phyloP scores from a whole-genome alignment of 495 filamentous ascomycete genomes.

The Cairneyella variabilis region DNA sequence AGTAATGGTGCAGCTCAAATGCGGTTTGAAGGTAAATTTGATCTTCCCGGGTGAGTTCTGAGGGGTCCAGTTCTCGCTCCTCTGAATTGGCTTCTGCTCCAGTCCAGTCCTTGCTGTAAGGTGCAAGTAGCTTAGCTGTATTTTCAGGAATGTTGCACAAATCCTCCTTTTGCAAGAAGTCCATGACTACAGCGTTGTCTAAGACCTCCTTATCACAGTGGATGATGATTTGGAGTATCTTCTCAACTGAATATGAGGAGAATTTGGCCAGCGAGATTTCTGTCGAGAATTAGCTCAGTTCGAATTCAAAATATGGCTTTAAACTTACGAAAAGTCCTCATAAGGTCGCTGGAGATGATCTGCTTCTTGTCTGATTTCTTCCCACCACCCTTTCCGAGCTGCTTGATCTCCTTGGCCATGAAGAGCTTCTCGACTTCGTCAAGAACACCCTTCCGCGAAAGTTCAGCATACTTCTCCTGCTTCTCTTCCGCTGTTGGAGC shows the following conservation, averaged over 20 bases:
- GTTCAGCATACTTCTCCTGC: slow-evolving; percentile 91
- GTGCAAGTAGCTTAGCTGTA: slow-evolving; percentile 82
- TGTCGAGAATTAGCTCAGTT: slow-evolving; percentile 25
- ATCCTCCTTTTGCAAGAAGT: slow-evolving; percentile 90
- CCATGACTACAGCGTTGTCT: slow-evolving; percentile 94
- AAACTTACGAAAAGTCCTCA: slow-evolving; percentile 75
- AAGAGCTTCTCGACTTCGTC: slow-evolving; percentile 98
- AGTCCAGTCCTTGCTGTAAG: slow-evolving; percentile 96
- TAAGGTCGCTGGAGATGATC: slow-evolving; percentile 86
- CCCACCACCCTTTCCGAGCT: slow-evolving; percentile 59
- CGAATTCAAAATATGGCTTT: neutral
- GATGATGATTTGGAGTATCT: slow-evolving; percentile 87
- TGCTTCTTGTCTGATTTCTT: slow-evolving; percentile 95
- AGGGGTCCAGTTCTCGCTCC: slow-evolving; percentile 80
- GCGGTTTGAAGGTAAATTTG: slow-evolving; percentile 92
- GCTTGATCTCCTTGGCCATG: slow-evolving; percentile 94
- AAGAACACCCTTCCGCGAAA: slow-evolving; percentile 87
- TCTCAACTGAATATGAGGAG: slow-evolving; percentile 72
- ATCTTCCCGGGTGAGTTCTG: slow-evolving; percentile 87
- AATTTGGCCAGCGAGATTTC: slow-evolving; percentile 92
- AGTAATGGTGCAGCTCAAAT: slow-evolving; percentile 95
- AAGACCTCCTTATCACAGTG: slow-evolving; percentile 90
- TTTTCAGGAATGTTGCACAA: slow-evolving; percentile 90
- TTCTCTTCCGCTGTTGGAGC: slow-evolving; percentile 75
- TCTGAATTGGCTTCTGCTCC: slow-evolving; percentile 77